phyloP scores from a whole-genome alignment of 768 basidiomycete species.

The Pleurotus pulmonarius region DNA sequence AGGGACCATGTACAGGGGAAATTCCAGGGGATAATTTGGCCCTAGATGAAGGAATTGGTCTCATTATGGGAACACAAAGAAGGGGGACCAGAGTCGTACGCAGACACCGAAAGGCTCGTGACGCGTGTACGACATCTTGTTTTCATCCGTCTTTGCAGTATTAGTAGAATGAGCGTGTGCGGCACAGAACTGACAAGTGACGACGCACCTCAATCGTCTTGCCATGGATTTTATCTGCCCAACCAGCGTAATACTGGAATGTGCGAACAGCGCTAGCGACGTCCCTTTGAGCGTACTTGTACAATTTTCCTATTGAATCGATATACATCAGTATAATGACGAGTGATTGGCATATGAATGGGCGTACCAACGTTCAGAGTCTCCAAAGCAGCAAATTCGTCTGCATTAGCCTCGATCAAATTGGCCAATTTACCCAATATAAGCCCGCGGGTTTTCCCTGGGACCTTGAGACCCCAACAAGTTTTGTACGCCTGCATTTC shows the following conservation, averaged over 20 bases:
- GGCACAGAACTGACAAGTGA: background rate
- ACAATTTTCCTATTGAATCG: slow-evolving; percentile 23
- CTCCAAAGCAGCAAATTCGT: slow-evolving; percentile 48
- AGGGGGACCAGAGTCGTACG: slow-evolving; percentile 13
- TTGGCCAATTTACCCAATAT: slow-evolving; percentile 47
- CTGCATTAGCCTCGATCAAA: slow-evolving; percentile 44
- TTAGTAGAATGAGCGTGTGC: too few relatives aligned
- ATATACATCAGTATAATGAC: background rate
- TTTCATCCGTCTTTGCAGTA: slow-evolving; percentile 24
- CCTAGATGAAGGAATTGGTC: slow-evolving; percentile 11
- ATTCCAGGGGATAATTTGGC: slow-evolving; percentile 62
- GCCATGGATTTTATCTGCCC: slow-evolving; percentile 70
- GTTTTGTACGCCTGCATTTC: slow-evolving; percentile 31
- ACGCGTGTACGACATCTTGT: slow-evolving; percentile 52
- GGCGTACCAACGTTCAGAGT: slow-evolving; percentile 38
- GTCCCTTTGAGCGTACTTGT: slow-evolving; percentile 18
- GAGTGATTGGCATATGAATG: background rate
- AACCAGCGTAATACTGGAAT: slow-evolving; percentile 69
- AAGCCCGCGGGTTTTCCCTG: slow-evolving; percentile 33
- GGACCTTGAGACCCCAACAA: slow-evolving; percentile 46
- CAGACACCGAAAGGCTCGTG: slow-evolving; percentile 60
- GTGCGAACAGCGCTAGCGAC: slow-evolving; percentile 26
- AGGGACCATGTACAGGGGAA: slow-evolving; percentile 23
- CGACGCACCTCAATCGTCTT: slow-evolving; percentile 46
- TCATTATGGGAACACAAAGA: too few relatives aligned